Base-by-base conservation (phyloP, 208 protist species). In the Trypanosoma conorhini region DNA sequence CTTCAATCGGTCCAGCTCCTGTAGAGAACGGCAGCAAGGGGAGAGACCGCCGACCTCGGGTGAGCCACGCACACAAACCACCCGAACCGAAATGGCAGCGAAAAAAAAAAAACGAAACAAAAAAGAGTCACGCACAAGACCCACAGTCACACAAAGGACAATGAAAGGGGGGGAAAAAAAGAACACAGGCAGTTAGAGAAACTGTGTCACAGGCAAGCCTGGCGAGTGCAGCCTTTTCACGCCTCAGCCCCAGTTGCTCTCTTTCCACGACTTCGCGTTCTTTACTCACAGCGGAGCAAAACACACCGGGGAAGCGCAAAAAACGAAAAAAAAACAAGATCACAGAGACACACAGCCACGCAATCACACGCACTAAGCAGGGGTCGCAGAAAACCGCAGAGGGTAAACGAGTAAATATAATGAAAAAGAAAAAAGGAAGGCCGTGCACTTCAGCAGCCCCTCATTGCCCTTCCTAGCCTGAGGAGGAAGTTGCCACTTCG, bases 81-180 rank as follows among this genome's bases (percentile, higher is more conserved):
- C 42, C 1, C 42, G 17, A 13, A 46, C 42, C 8, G 1, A 10
- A 46, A 15, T 1, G 17, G 15, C 1, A 46, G 15, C 42, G 42
- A 17, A 56, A 52, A 1, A 30, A 67, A 67, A 31, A 57, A 67
- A 56, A 17, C 56, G 52, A 57, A 67, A n/a, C n/a, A 67, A 42
- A 22, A 55, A 67, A 57, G 40, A 38, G 21, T 28, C 17, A 59
- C 55, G 13, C 7, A 59, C 10, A 9, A 8, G 19, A n/a, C n/a
- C n/a, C n/a, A 21, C 7, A 35, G 4, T 15, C 7, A 30, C 1
- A 59, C 1, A 35, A 59, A 30, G 1, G 31, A 19, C 8, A 57
- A 57, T 15, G 21, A 56, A 56, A 56, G 22, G 15, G 9, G 33
- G 9, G 30, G 30, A 59, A 13, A 57, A 57, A 28, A 7, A 28